Conservation (phyloP, 345 rosid species). For the Syzygium aromaticum region DNA sequence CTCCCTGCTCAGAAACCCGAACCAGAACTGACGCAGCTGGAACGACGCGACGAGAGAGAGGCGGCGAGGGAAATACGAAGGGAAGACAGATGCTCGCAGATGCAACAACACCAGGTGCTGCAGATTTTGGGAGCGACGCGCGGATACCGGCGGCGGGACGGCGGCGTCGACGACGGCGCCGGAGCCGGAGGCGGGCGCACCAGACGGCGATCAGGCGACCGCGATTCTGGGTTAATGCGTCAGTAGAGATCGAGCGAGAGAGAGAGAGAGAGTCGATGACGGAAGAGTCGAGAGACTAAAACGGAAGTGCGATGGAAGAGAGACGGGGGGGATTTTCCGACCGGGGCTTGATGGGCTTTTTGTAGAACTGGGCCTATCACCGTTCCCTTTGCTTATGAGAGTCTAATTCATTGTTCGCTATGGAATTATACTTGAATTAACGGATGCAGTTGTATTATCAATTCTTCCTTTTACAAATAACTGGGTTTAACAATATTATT, state of each 20-base stretch:
- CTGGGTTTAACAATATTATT: background rate
- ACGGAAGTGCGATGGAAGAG: background rate
- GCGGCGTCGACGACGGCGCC: background rate
- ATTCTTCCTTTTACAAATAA: background rate
- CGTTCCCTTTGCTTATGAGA: background rate
- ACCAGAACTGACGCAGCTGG: background rate
- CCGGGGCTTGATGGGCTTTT: background rate
- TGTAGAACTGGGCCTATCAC: background rate
- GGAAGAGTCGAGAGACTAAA: background rate
- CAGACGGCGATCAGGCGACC: background rate
- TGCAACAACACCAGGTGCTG: background rate
- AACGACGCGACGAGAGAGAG: background rate
- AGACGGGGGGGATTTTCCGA: background rate
- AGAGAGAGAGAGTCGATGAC: background rate
- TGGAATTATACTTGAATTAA: background rate
- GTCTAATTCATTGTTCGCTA: background rate
- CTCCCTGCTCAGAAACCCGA: background rate
- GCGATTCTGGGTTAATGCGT: background rate
- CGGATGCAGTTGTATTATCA: background rate
- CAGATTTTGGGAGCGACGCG: background rate
- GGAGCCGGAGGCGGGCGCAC: background rate
- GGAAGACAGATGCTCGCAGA: background rate
- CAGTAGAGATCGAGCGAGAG: background rate
- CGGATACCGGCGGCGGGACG: background rate
- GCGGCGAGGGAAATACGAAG: background rate